A percentile compares a stretch with the other conserved stretches of the same genome.
Evolutionary conservation across 768 basidiomycete genomes (phyloP).

Genomic region (Tylopilus felleus): DNA sequence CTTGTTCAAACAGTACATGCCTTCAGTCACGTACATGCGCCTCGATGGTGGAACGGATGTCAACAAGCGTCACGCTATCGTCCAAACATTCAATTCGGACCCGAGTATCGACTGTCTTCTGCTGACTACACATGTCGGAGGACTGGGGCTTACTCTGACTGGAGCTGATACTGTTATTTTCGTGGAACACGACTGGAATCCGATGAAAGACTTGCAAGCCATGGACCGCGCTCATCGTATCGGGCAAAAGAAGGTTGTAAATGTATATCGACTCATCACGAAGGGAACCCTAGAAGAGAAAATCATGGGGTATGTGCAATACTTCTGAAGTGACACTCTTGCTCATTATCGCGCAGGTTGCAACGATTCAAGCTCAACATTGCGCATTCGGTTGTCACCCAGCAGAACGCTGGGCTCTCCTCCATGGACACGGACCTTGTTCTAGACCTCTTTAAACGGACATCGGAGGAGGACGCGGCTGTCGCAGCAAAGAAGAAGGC

Average conservation of each 20-base stretch:
- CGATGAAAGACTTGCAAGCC: constrained; percentile 98
- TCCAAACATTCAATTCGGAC: constrained; percentile 97
- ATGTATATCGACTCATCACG: constrained; percentile 96
- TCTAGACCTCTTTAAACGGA: constrained; percentile 85
- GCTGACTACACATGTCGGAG: constrained; percentile 95
- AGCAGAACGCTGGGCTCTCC: constrained; percentile 90
- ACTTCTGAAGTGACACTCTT: background rate
- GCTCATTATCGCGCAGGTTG: constrained; percentile 47
- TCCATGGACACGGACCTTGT: constrained; percentile 99
- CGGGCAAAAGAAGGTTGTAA: constrained; percentile 98
- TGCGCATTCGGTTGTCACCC: constrained; percentile 93
- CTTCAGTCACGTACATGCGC: constrained; percentile 96
- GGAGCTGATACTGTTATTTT: constrained; percentile 99
- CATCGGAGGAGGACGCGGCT: constrained; percentile 72
- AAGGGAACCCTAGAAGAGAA: constrained; percentile 98
- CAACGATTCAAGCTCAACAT: constrained; percentile 99
- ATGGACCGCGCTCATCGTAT: constrained; percentile 99
- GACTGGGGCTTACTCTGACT: constrained; percentile 91
- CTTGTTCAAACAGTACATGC: constrained; percentile 89
- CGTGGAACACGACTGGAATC: constrained; percentile 99
- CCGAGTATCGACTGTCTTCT: constrained; percentile 96
- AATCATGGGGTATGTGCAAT: constrained; percentile 88
- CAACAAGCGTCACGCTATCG: constrained; percentile 92
- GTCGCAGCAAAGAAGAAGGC: constrained; percentile 46
- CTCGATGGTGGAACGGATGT: constrained; percentile 91